Evolutionary conservation across 371 early-diverging fungal species (phyloP).

Genomic region (Blastocladiella emersonii): DNA sequence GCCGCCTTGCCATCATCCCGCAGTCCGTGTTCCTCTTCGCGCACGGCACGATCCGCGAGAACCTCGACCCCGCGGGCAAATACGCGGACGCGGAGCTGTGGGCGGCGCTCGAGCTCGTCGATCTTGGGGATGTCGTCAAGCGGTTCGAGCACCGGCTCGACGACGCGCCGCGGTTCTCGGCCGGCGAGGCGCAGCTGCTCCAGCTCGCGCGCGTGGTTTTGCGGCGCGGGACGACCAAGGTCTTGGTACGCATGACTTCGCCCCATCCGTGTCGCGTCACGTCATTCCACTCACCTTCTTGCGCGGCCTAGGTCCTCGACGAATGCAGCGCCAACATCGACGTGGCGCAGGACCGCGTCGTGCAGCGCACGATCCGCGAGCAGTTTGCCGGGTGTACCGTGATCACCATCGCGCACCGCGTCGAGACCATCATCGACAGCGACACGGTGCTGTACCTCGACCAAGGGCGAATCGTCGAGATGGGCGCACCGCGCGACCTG

Average conservation of each 20-base stretch:
- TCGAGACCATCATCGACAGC: constrained; percentile 76
- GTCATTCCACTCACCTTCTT: no score
- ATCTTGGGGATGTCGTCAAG: constrained; percentile 48
- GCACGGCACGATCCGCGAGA: constrained; percentile 37
- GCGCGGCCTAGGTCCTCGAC: no score
- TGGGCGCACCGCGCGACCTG: constrained; percentile 52
- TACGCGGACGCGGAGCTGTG: constrained; percentile 64
- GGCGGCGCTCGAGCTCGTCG: constrained; percentile 58
- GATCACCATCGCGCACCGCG: constrained; percentile 83
- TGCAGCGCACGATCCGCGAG: constrained; percentile 77
- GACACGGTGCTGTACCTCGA: constrained; percentile 73
- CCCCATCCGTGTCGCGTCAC: constrained; percentile 33
- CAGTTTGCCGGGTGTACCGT: constrained; percentile 80
- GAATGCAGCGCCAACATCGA: constrained; percentile 34
- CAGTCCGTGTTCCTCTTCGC: constrained; percentile 59
- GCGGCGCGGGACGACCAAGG: constrained; percentile 22
- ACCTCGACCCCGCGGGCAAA: constrained; percentile 65
- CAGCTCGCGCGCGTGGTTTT: constrained; percentile 37
- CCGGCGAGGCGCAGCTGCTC: constrained; percentile 43
- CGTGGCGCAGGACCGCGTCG: constrained; percentile 44
- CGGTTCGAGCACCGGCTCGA: constrained; percentile 45
- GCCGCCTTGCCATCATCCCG: constrained; percentile 33
- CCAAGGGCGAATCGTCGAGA: constrained; percentile 58
- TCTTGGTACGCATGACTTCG: constrained; percentile 72
- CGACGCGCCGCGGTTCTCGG: constrained; percentile 12